These are phyloP conservation scores for Penicillium psychrofluorescens DNA, from an alignment of 495 filamentous ascomycete genomes.

Conservation along the genomic window DNA sequence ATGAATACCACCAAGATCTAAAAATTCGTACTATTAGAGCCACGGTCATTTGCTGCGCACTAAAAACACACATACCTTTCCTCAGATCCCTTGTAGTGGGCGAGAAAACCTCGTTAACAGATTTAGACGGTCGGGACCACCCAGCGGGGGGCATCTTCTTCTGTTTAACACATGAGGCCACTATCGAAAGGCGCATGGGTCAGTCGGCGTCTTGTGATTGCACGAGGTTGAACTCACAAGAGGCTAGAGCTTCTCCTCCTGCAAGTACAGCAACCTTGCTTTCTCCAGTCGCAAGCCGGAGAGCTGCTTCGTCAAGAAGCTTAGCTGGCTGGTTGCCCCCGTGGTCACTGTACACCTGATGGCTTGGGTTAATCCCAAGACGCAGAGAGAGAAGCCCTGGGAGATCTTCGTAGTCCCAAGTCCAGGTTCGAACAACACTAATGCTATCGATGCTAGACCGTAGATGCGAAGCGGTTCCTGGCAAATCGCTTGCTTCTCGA, in stretches of 20 bases:
- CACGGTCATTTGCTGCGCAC: no score
- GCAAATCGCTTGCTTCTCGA: constrained; percentile 26
- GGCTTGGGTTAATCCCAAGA: constrained; percentile 28
- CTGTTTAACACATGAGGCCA: constrained; percentile 24
- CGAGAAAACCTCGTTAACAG: constrained; percentile 12
- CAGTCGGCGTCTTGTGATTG: no score
- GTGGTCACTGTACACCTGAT: constrained; percentile 40
- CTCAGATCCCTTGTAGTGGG: constrained; percentile 2
- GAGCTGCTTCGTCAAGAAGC: constrained; percentile 49
- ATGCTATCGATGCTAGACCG: constrained; percentile 44
- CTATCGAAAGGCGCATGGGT: constrained; percentile 1
- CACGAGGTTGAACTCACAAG: constrained; percentile 23
- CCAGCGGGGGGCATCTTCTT: constrained; percentile 38
- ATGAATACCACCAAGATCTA: constrained; percentile 35
- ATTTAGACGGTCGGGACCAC: constrained; percentile 34
- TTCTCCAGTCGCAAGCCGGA: constrained; percentile 37
- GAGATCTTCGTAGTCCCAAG: constrained; percentile 48
- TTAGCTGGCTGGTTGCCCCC: constrained; percentile 47
- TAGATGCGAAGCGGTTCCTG: constrained; percentile 14
- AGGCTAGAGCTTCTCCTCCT: constrained; percentile 50
- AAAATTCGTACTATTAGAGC: background rate
- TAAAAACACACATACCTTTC: constrained; percentile 2
- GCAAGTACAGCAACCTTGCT: constrained; percentile 44
- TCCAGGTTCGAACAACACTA: constrained; percentile 49
- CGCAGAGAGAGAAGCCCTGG: constrained; percentile 34